Evolutionary conservation across 768 basidiomycete species (phyloP), one percentile per base, ranked within the genome.

Genomic region (Phlebiopsis gigantea): DNA sequence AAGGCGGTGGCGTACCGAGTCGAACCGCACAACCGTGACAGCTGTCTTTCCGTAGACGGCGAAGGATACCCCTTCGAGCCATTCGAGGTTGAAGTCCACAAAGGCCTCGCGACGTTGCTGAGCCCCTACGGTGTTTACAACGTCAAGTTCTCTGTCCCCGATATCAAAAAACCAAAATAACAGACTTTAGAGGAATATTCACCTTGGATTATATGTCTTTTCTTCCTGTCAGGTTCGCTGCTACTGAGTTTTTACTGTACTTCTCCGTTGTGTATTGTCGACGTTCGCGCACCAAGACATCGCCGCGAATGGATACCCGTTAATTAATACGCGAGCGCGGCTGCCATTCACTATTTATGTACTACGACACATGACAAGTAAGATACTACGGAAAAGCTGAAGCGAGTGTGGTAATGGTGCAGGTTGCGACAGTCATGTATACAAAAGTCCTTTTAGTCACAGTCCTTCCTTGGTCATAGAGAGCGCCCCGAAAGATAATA

Each of bases 1-100:
- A 90, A 91, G 68, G 88, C 83, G 2, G 72, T 80, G 53, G 84
- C 88, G 4, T 90, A 90, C 68, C 80, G 88, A 22, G 75, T 90
- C 28, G 84, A 82, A 65, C 85, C 88, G 4, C 71, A 81, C 28
- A 65, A 73, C 2, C 50, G 72, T 2, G 74, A 81, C 29, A 87
- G 87, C 1, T 71, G 72, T 62, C 64, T 93, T 17, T 75, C 87
- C 14, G 75, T 95, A 17, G 93, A 95, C 62, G 93, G 93, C 7
- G 93, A 95, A 71, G 63, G 72, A 4, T 86, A 81, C 63, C 87
- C 87, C 9, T 87, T 88, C 61, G 77, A 84, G 65, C 81, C 85
- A 63, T 93, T 82, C 65, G 79, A 88, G 61, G 83, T 93, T 2
- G 89, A 93, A 68, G 84, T 87, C 9, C 83, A 90, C 62, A 75